Evolutionary conservation across 257 asterid species (phyloP), one percentile per base, ranked within the genome.

Genomic region (Coffea canephora): DNA sequence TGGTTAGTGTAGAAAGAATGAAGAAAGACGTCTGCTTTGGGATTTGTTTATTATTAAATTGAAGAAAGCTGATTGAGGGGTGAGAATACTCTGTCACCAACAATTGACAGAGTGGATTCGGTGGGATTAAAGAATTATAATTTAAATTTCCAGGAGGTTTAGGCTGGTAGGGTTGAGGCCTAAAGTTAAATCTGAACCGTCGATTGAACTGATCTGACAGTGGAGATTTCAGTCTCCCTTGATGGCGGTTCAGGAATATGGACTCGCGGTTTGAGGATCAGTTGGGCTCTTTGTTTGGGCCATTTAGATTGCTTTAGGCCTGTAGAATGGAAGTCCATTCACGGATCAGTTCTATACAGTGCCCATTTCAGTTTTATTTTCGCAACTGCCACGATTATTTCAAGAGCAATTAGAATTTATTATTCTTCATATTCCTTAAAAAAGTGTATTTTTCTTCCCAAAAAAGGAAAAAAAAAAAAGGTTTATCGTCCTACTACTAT

Each of bases 131-230:
- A 71, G 13, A 25, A 43, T 71, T 59, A 11, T 46, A 49, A 3
- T 77, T 77, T 77, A 77, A 77, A 27, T 64, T 25, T 48, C 49
- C 49, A 48, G 73, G 79, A 76, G 73, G 64, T 27, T 31, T 49
- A 8, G 5, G 54, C 3, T 2, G 1, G 13, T 10, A 52, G 18
- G 55, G 79, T 13, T 1, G 46, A 16, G 19, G 72, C 21, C 34
- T 23, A 64, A 3, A 19, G 3, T 34, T 8, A 18, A 66, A 67
- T 34, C 50, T 9, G 16, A 14, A 18, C 3, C 74, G 80, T 66
- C 23, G 71, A 46, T 49, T 21, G 31, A 8, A 34, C 36, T 14
- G n/a, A 49, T 66, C 55, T 23, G 57, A 77, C 55, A 55, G 68
- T 34, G 21, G 16, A 69, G 2, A 52, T 5, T 34, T 49, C 68